Evolutionary conservation across 2,329 filamentous ascomycete genomes (phyloP).

Genomic region (Clonostachys rosea): DNA sequence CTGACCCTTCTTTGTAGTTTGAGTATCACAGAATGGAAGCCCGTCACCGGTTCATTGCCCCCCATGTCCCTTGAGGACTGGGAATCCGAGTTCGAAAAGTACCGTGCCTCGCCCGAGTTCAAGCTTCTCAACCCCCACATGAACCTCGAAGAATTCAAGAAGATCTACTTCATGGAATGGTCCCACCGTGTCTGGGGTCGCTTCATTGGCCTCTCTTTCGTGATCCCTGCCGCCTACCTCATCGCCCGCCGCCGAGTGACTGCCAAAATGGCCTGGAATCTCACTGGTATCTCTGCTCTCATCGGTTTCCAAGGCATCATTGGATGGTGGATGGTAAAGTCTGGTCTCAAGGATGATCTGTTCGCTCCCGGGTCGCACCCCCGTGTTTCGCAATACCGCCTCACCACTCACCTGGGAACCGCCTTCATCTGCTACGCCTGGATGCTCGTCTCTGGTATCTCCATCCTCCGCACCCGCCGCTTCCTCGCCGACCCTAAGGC

Average conservation of each 20-base stretch:
- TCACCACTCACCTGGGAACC: constrained; percentile 83
- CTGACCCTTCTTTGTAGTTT: constrained; percentile 48
- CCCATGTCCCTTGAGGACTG: constrained; percentile 76
- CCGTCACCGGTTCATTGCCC: constrained; percentile 87
- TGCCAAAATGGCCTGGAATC: constrained; percentile 67
- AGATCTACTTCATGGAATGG: constrained; percentile 99
- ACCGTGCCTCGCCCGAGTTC: constrained; percentile 90
- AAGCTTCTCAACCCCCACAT: constrained; percentile 88
- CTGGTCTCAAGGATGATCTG: constrained; percentile 89
- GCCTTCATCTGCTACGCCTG: constrained; percentile 91
- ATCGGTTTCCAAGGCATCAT: constrained; percentile 95
- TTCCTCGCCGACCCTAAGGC: constrained; percentile 64
- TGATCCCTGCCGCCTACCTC: constrained; percentile 85
- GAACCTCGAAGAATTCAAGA: constrained; percentile 90
- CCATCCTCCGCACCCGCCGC: constrained; percentile 73
- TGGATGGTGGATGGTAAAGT: constrained; percentile 99
- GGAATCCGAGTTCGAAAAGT: constrained; percentile 91
- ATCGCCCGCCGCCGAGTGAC: constrained; percentile 76
- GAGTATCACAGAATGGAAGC: constrained; percentile 98
- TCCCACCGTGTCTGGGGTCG: constrained; percentile 91
- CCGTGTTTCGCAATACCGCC: constrained; percentile 88
- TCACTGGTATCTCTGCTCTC: constrained; percentile 78
- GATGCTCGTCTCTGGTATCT: constrained; percentile 87
- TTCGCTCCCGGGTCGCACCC: constrained; percentile 89
- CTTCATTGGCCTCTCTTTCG: constrained; percentile 83